phyloP scores from a whole-genome alignment of 192 early-diverging fungal species.

The Coemansia sp. region DNA sequence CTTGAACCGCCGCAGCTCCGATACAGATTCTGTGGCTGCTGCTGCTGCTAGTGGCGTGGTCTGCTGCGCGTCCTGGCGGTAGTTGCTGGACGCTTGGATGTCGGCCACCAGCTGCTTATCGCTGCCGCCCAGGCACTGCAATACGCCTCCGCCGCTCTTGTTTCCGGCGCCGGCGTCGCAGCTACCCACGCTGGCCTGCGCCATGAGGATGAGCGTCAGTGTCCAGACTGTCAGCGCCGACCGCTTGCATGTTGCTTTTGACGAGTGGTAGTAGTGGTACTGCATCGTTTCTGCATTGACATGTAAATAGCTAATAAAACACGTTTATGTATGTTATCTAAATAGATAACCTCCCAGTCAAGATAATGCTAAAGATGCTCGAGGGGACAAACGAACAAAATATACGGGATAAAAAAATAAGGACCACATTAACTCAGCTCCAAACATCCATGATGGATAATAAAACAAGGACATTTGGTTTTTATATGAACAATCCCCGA shows the following conservation, averaged over 20 bases:
- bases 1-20: neutral
- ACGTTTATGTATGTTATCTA: neutral
- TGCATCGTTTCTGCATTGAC: neutral
- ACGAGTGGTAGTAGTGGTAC: neutral
- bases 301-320: neutral
- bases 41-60: neutral
- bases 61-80: neutral
- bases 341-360: neutral
- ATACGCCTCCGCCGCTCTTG: neutral
- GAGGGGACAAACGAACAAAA: too few relatives aligned
- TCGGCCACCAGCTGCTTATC: neutral
- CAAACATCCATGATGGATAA: too few relatives aligned
- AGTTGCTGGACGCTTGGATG: slow-evolving; percentile 1
- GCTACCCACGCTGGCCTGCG: neutral
- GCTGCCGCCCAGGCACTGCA: too few relatives aligned
- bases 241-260: neutral
- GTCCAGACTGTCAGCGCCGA: slow-evolving; percentile 16
- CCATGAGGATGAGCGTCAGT: slow-evolving; percentile 8
- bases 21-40: neutral
- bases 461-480: too few relatives aligned
- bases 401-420: too few relatives aligned
- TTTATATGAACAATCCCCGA: too few relatives aligned
- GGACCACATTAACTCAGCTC: too few relatives aligned
- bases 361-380: too few relatives aligned
- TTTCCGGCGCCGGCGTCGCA: neutral